Evolutionary conservation across 2,329 filamentous ascomycete genomes (phyloP), one percentile per base, ranked within the genome.

Genomic region (Aspergillus sp.): DNA sequence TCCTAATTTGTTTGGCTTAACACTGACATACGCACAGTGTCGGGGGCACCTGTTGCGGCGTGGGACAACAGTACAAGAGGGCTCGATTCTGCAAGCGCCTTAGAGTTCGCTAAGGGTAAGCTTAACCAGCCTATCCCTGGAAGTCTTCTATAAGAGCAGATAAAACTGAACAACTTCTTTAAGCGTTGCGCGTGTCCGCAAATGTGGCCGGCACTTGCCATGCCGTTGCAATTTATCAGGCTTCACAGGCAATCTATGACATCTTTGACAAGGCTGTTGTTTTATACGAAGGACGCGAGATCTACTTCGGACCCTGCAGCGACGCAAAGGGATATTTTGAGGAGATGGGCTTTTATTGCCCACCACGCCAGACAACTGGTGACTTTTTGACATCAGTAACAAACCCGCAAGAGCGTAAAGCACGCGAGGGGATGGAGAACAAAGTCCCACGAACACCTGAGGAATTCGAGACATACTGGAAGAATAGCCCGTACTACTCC

Each of bases 181-280:
- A 48, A 61, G 76, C 82, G 0, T 66, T 87, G 12, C 74, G 82
- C 42, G 66, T 81, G 4, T 77, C 77, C 0, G 75, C 83, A 3
- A 78, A 85, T 46, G 67, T 85, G 39, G 72, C 72, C 15, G 80
- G 80, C 15, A 77, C 74, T 9, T 77, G 81, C 5, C 79, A 80
- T 58, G 79, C 79, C n/a, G 81, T 87, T 22, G 82, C 84, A 0
- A 83, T 86, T 13, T 87, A 87, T 65, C 80, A 82, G 62, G 79
- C 79, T 17, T 79, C 78, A 13, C 78, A 82, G 59, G 75, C 72
- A 44, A 79, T 81, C 13, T 82, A 81, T 56, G 82, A 87, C 55
- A 75, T 86, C 15, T 93, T 93, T 65, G 89, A 93, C 74, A 92
- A 92, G 69, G 85, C 84, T 0, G 80, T 86, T 0, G 87, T 93